Base-by-base conservation (phyloP, 768 basidiomycete species). In the Boletus huronensis region DNA sequence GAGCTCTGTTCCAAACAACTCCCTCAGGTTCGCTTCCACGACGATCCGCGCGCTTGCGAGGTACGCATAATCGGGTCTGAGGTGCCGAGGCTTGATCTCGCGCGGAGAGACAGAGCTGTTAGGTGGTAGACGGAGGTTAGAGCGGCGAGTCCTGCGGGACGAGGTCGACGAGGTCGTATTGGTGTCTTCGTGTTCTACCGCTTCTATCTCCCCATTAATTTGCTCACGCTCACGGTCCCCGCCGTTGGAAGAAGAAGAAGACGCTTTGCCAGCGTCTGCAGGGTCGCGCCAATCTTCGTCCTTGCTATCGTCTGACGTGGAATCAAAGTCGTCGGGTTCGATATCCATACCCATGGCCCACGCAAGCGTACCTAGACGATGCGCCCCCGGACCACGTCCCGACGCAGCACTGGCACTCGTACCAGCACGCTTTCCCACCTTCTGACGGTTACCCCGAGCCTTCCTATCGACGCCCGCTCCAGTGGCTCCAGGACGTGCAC, bases 11-110 rank as follows among this genome's bases (percentile, higher is more conserved):
- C 52, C 58, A 28, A 75, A 70, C 4, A 72, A 48, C 11, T 80
- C 79, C 11, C 68, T 71, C 54, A 83, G 50, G 54, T 82, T 84
- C 31, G 74, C 72, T 59, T 84, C 82, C 16, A 83, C 72, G 10
- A 82, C 69, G 23, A 77, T 68, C 13, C 82, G 75, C 9, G 72
- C 80, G 14, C 79, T 77, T 3, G 79, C 72, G 13, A 83, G 75
- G 65, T 74, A 83, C 2, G 70, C 68, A 64, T 82, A 84, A 59
- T 84, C 82, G 0, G 78, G 78, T 16, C 76, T 57, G 17, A 67
- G 65, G 21, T 77, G 68, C 26, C 69, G 64, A 4, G 67, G 60
- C 11, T 56, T 52, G 40, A 67, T 67, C 34, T 57, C 40, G 44
- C 50, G 35, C 4, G 67, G 56, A 6, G 65, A 65, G 23, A 65